These are phyloP conservation scores for Rhinocladiella similis DNA, from an alignment of 2,329 filamentous ascomycete species.

Conservation along the genomic window DNA sequence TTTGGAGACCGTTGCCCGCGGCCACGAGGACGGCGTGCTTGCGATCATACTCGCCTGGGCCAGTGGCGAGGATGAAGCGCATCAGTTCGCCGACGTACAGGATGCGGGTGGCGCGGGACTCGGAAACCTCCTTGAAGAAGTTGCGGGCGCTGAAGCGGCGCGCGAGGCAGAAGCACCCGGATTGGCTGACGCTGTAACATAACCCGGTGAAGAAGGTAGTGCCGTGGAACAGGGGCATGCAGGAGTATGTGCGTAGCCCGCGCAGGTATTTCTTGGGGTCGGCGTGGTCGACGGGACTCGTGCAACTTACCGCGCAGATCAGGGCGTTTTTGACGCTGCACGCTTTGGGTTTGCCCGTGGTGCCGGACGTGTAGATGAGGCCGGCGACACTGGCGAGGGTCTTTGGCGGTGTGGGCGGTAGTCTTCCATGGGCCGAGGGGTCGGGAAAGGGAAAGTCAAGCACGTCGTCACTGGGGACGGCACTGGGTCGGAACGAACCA, in stretches of 20 bases:
- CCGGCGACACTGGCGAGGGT: constrained; percentile 37
- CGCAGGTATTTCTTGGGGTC: constrained; percentile 45
- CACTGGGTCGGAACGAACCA: constrained; percentile 14
- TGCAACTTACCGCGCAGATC: constrained; percentile 35
- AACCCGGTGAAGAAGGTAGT: constrained; percentile 49
- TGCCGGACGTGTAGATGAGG: constrained; percentile 52
- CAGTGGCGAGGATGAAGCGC: constrained; percentile 47
- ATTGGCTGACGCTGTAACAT: constrained; percentile 42
- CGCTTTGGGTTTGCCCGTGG: constrained; percentile 34
- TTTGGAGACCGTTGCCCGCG: constrained; percentile 48
- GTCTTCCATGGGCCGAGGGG: neutral
- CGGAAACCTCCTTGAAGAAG: constrained; percentile 25
- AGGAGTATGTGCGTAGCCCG: constrained; percentile 46
- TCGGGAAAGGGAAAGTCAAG: constrained; percentile 23
- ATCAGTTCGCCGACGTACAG: constrained; percentile 54
- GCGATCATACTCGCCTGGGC: constrained; percentile 44
- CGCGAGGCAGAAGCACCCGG: constrained; percentile 44
- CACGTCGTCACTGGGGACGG: constrained; percentile 19
- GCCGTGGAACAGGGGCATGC: constrained; percentile 51
- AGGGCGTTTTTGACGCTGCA: constrained; percentile 34
- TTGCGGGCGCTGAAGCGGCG: constrained; percentile 33
- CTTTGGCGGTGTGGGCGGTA: constrained; percentile 23
- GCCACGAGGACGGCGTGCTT: constrained; percentile 48
- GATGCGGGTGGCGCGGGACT: constrained; percentile 55
- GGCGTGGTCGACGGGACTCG: constrained; percentile 36